These are phyloP conservation scores for Peronospora farinosa DNA, from an alignment of 352 stramenopile genomes.

Conservation along the genomic window DNA sequence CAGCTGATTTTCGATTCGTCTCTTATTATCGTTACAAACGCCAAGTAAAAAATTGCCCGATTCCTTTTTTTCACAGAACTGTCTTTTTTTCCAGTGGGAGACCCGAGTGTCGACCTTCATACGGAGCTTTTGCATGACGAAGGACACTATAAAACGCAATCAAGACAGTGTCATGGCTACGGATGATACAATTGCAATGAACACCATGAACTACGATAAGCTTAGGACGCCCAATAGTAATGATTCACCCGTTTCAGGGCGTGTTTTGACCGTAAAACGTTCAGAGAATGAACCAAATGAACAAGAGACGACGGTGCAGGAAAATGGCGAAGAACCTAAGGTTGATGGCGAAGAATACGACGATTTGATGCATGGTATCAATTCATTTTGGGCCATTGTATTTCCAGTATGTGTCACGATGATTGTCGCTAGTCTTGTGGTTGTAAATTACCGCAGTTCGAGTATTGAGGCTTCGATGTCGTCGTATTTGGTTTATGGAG, in stretches of 20 bases:
- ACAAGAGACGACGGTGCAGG: neutral
- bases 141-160: neutral
- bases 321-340: neutral
- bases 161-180: no score
- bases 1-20: no score
- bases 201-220: constrained; percentile 45
- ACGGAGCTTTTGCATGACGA: neutral
- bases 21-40: no score
- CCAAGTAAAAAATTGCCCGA: no score
- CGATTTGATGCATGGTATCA: constrained; percentile 82
- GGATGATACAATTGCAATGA: no score
- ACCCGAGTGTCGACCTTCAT: no score
- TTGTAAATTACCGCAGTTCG: constrained; percentile 78
- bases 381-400: constrained; percentile 84
- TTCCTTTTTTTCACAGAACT: no score
- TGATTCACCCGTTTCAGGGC: constrained; percentile 18
- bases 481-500: constrained; percentile 76
- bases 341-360: constrained; percentile 38
- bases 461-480: constrained; percentile 77
- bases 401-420: constrained; percentile 81
- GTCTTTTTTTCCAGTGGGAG: no score
- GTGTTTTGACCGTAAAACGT: constrained; percentile 8
- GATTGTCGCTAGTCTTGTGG: constrained; percentile 69
- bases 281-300: constrained; percentile 3
- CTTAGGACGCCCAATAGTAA: constrained; percentile 43